Evolutionary conservation across 345 rosid species (phyloP).

Genomic region (Excoecaria cochinchinensis): DNA sequence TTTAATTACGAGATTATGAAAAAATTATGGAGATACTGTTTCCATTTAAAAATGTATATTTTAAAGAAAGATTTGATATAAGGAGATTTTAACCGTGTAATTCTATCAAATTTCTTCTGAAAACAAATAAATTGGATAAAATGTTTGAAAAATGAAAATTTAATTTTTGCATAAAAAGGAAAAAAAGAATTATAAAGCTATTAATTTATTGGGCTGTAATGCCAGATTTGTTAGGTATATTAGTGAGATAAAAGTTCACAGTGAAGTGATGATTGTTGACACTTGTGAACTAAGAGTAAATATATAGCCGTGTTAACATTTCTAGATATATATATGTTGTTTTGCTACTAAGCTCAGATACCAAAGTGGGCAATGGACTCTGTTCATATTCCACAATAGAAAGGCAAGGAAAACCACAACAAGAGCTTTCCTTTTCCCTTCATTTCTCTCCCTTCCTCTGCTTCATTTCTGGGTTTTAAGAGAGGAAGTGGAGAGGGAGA

Average conservation of each 20-base stretch:
- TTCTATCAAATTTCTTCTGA: too few species aligned
- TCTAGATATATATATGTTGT: not conserved
- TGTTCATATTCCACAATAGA: constrained; percentile 4
- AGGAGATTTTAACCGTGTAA: too few species aligned
- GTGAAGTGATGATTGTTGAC: constrained; percentile 44
- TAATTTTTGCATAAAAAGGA: not conserved
- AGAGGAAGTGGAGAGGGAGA: not conserved
- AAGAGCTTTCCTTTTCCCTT: not conserved
- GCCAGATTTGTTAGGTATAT: constrained; percentile 4
- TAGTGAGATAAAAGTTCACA: constrained; percentile 30
- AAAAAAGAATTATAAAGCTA: constrained; percentile 11
- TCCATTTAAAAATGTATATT: too few species aligned
- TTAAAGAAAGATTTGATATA: too few species aligned
- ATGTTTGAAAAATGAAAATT: too few species aligned
- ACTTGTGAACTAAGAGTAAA: constrained; percentile 35
- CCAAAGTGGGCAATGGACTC: not conserved
- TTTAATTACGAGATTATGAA: too few species aligned
- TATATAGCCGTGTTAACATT: not conserved
- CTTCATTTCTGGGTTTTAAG: not conserved
- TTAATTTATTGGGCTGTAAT: not conserved
- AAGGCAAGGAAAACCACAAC: not conserved
- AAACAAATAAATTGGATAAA: too few species aligned
- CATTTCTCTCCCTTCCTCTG: not conserved
- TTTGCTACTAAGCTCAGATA: not conserved
- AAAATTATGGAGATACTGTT: too few species aligned